These are phyloP conservation scores for Eimeria brunetti DNA, from an alignment of 169 alveolate species.

Conservation along the genomic window DNA sequence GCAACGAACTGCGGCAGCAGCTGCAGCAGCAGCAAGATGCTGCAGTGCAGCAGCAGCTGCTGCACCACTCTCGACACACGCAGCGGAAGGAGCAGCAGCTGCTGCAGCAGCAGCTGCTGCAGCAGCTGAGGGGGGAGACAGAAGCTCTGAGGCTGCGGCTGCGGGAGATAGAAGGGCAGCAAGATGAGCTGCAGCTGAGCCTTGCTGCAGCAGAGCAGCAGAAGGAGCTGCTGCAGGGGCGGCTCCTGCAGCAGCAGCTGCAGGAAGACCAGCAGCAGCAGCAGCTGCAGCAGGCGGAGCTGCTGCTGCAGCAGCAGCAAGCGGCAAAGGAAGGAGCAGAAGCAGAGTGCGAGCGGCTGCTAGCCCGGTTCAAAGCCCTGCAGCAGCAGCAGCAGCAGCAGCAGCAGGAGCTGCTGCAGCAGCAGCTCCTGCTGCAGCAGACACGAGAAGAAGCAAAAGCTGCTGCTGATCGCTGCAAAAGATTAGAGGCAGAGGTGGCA, in stretches of 20 bases:
- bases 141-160: slow-evolving; percentile 41
- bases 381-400: slow-evolving; percentile 36
- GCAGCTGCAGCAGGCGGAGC: slow-evolving; percentile 55
- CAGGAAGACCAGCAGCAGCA: slow-evolving; percentile 55
- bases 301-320: neutral
- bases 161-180: slow-evolving; percentile 40
- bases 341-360: slow-evolving; percentile 10
- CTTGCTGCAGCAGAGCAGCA: slow-evolving; percentile 50
- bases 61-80: slow-evolving; percentile 13
- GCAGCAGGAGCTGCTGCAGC: slow-evolving; percentile 75
- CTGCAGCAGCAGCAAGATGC: slow-evolving; percentile 76
- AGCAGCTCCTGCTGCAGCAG: slow-evolving; percentile 23
- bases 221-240: slow-evolving; percentile 23
- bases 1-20: slow-evolving; percentile 85
- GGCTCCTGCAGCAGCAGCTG: slow-evolving; percentile 58
- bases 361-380: neutral
- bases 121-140: slow-evolving; percentile 55
- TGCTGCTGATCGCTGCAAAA: neutral
- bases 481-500: neutral
- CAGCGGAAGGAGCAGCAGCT: slow-evolving; percentile 62
- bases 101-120: slow-evolving; percentile 69
- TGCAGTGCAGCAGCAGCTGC: slow-evolving; percentile 64
- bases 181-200: slow-evolving; percentile 25
- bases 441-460: neutral
- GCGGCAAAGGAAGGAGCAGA: slow-evolving; percentile 47